These are phyloP conservation scores for Sporothrix curviconia DNA, from an alignment of 2,329 filamentous ascomycete genomes.

Conservation along the genomic window DNA sequence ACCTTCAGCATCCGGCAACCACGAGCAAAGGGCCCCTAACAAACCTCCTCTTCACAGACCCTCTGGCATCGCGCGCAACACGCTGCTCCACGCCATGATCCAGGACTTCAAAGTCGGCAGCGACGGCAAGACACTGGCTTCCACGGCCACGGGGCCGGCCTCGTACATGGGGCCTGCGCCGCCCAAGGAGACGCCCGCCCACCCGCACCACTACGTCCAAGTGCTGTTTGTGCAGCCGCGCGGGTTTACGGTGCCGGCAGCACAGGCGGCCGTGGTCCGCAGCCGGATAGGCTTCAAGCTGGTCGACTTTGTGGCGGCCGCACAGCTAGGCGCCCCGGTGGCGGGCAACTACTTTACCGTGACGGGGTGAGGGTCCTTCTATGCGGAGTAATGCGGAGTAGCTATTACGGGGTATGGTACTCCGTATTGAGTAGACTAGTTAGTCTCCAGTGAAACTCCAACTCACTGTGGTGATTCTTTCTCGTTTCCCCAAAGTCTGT, in stretches of 20 bases:
- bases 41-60: not conserved
- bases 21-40: no score
- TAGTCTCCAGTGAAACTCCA: not conserved
- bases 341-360: constrained; percentile 16
- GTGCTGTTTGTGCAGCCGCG: constrained; percentile 32
- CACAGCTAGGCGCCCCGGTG: constrained; percentile 10
- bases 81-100: constrained; percentile 23
- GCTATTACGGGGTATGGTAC: not conserved
- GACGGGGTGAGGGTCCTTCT: constrained; percentile 12
- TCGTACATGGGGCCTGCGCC: constrained; percentile 28
- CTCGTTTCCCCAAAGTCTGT: not conserved
- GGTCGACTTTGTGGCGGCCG: constrained; percentile 11
- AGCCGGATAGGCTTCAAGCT: constrained; percentile 15
- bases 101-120: constrained; percentile 22
- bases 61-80: constrained; percentile 7
- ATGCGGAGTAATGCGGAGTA: not conserved
- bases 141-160: constrained; percentile 20
- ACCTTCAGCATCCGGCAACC: no score
- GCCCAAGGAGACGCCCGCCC: constrained; percentile 29
- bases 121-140: constrained; percentile 19
- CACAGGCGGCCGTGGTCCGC: constrained; percentile 4
- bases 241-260: constrained; percentile 27
- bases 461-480: no score
- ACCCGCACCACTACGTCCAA: constrained; percentile 34
- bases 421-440: not conserved